Base-by-base conservation (phyloP, 495 filamentous ascomycete genomes). In the Staphylotrichum tortipilum region DNA sequence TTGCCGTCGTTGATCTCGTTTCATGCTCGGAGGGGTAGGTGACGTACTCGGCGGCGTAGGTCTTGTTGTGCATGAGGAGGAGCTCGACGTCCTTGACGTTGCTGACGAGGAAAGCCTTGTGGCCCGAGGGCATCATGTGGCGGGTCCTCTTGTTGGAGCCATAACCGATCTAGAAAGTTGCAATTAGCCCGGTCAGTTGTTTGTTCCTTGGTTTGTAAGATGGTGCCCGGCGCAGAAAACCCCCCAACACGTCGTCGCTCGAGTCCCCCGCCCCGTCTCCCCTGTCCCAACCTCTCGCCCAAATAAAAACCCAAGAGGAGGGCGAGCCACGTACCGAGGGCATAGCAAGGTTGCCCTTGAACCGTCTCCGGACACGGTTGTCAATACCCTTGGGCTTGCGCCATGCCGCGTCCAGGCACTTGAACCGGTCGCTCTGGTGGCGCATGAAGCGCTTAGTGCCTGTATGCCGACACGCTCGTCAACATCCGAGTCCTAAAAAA, bases 331-430 rank as follows among this genome's bases (percentile, higher is more conserved):
- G 72, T 87, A 97, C 91, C 78, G 89, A 94, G 72, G 92, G 92
- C 91, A 98, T 97, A 64, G 84, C 86, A 71, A 85, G 84, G 73
- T 84, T 85, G 62, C 90, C 86, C 82, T 90, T 89, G 78, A 95
- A 96, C 58, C 90, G 83, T 75, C 90, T 80, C 61, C 88, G 81
- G 66, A 91, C 87, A 49, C 82, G 73, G 65, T 67, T 67, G 56
- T 98, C 92, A 74, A 98, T 98, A 84, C 92, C 92, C 83, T 96
- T 98, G 46, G 92, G 92, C 81, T 98, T 98, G 76, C 92, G 85
- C 92, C 92, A 98, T 70, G 76, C 82, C 35, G 84, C 67, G 66
- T 78, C 80, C 50, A 96, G 81, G 66, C 89, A 83, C 76, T 82
- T 95, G 80, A 92, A 98, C 68, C 81, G 82, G 76, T 97, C 92